Conservation (phyloP, 1,139 yeast genomes). For the Protomyces inundatus region DNA sequence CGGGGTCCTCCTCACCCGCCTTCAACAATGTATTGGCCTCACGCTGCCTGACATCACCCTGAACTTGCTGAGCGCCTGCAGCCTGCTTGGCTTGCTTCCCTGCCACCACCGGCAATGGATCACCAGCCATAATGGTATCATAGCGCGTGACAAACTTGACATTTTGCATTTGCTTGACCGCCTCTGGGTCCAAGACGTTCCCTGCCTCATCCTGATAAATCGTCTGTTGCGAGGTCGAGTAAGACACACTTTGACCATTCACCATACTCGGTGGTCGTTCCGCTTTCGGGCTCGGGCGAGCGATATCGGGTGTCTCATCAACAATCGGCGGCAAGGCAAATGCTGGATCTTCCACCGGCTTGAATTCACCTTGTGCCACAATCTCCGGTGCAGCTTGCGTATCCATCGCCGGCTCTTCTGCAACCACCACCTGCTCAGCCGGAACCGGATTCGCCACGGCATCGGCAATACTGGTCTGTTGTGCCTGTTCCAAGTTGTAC, state of each 20-base stretch:
- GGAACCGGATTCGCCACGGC: neutral
- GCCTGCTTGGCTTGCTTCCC: neutral
- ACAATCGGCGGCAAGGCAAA: neutral
- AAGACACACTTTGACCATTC: neutral
- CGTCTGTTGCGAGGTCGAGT: constrained; percentile 10
- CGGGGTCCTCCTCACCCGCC: neutral
- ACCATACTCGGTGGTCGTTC: neutral
- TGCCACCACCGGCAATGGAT: neutral
- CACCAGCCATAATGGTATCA: constrained; percentile 8
- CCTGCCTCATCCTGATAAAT: constrained; percentile 22
- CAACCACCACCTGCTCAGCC: constrained; percentile 12
- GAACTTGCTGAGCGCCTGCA: neutral
- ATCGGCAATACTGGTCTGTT: constrained; percentile 2
- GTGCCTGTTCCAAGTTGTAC: neutral
- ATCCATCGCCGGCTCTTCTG: constrained; percentile 5
- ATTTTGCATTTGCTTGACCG: constrained; percentile 19
- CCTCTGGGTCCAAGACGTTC: constrained; percentile 20
- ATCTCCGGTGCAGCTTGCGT: neutral
- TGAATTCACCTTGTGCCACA: neutral
- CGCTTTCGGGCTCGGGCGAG: neutral
- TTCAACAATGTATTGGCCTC: neutral
- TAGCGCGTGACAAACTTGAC: constrained; percentile 23
- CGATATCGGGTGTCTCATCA: neutral
- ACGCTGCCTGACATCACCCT: neutral
- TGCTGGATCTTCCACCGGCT: neutral